Evolutionary conservation across 208 protist species (phyloP), one percentile per base, ranked within the genome.

Genomic region (Phytomonas francai): DNA sequence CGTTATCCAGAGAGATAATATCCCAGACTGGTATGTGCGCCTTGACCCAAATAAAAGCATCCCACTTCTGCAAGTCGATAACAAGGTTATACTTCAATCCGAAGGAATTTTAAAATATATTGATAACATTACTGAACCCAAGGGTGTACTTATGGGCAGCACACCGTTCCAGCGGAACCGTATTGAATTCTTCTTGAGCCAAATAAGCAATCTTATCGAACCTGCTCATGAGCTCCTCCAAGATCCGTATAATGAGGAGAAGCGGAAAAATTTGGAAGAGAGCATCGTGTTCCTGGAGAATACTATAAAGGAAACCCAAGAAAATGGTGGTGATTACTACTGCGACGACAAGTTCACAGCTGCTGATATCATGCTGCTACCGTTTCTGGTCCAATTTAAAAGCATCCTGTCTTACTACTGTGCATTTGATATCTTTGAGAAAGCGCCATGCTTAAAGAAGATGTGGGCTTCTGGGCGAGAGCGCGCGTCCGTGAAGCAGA

Each of bases 21-120:
- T 88, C 77, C 87, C 87, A 32, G 67, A 78, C 39, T 94, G 84
- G 85, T 94, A 90, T 78, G 81, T 81, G 71, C 70, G 84, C 67
- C 68, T 91, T 39, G 91, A 94, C 76, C 85, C 85, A 42, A 68
- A 76, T 39, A 82, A 83, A 72, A 91, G 83, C 39, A 83, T 94
- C 25, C 88, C 88, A 27, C 81, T 74, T 19, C 75, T 94, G 51
- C 67, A 88, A 74, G 73, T 88, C 45, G 70, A 83, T 70, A 79
- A 74, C 69, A 74, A 77, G 42, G 32, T 79, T 39, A 70, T 94
- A 31, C 78, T 78, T 56, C 85, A 94, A 75, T 94, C 88, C 1
- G 74, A 80, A 59, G 77, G 90, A 32, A 88, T 94, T 65, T 71
- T 78, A 33, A 63, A 79, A 73, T 94, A 94, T 77, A 45, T 94